phyloP scores from a whole-genome alignment of 805 yeast species.

The Pichia heedii region DNA sequence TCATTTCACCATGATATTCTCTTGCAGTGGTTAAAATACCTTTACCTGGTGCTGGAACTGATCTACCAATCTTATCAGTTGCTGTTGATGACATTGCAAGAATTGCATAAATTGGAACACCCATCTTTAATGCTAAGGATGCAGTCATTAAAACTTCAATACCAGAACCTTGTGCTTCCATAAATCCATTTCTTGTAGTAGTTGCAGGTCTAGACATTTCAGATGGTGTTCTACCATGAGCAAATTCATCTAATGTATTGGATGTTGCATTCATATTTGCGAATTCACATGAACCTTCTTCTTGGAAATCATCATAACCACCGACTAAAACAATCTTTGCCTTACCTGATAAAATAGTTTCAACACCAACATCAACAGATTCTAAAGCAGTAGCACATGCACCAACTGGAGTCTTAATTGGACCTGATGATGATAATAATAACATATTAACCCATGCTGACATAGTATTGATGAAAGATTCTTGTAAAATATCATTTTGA shows the following conservation, averaged over 20 bases:
- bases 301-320: conserved; percentile 99
- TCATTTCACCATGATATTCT: conserved; percentile 76
- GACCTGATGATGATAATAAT: conserved; percentile 94
- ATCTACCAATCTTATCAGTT: conserved; percentile 96
- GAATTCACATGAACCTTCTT: conserved; percentile 96
- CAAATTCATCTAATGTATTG: conserved; percentile 78
- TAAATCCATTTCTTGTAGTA: conserved; percentile 91
- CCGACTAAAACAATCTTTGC: conserved; percentile 97
- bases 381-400: conserved; percentile 99
- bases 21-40: conserved; percentile 98
- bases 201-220: conserved; percentile 99
- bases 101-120: conserved; percentile 97
- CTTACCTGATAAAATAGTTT: conserved; percentile 85
- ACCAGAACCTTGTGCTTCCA: conserved; percentile 99
- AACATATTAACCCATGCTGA: conserved; percentile 99
- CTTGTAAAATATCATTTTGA: conserved; percentile 95
- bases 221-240: conserved; percentile 92
- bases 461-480: conserved; percentile 98
- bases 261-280: conserved; percentile 99
- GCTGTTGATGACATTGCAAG: conserved; percentile 95
- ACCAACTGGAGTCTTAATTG: conserved; percentile 98
- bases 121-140: conserved; percentile 90
- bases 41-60: conserved; percentile 99
- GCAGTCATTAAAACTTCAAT: conserved; percentile 95
- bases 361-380: conserved; percentile 93